phyloP scores from a whole-genome alignment of 2,329 filamentous ascomycete genomes.

The Penicillium glabrum region DNA sequence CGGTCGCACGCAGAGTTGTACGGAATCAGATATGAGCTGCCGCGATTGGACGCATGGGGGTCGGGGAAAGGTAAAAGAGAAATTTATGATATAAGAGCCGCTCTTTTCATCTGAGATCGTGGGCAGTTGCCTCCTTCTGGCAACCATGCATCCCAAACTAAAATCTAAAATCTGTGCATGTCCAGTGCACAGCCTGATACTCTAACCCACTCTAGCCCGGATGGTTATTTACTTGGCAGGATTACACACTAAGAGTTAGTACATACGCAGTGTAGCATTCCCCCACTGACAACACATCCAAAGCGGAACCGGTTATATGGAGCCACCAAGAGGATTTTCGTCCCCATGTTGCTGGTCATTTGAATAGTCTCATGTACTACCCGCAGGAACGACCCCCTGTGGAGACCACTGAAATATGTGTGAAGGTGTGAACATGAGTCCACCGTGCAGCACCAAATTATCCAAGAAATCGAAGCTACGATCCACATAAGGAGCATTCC shows the following conservation, averaged over 20 bases:
- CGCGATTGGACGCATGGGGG: conserved; percentile 9
- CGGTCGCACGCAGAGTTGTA: conserved; percentile 14
- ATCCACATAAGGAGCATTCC: neutral
- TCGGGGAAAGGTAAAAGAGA: neutral
- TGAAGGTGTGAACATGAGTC: neutral
- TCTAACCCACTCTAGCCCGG: neutral
- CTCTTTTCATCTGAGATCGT: neutral
- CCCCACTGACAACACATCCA: conserved; percentile 5
- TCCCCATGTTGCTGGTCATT: neutral
- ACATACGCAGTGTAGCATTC: neutral
- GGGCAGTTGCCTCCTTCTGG: neutral
- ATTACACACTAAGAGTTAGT: neutral
- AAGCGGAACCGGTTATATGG: neutral
- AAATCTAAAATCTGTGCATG: neutral
- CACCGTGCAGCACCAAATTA: neutral
- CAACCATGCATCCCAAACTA: neutral
- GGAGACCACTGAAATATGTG: neutral
- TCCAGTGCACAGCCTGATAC: neutral
- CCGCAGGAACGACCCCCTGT: neutral
- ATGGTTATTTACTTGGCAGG: neutral
- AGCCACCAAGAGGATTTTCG: neutral
- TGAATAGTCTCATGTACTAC: neutral
- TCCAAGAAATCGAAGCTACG: neutral
- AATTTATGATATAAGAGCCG: neutral
- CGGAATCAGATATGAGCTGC: conserved; percentile 12